Evolutionary conservation across 129 eudicot genomes (phyloP), one percentile per base, ranked within the genome.

Genomic region (Smallanthus sonchifolius): DNA sequence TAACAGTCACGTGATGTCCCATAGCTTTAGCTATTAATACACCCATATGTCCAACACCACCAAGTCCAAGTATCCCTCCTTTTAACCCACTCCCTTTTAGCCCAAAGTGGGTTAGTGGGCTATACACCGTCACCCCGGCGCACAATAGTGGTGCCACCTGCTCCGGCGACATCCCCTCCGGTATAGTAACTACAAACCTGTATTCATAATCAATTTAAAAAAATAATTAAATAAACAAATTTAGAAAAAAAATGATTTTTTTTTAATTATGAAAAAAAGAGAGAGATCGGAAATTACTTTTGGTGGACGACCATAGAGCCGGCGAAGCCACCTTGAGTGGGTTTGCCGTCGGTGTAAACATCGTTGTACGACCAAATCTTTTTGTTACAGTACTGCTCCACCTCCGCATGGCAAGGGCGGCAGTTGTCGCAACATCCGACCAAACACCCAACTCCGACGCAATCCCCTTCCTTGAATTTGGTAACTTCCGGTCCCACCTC

Each of bases 41-140:
- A 4, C 97, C 99, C 96, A 95, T 88, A 55, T 95, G 99, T 32
- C 99, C 99, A 15, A 95, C 99, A 0, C 99, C 99, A 73, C 99
- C 99, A 34, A 95, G 96, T 37, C 99, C 99, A 68, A 95, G 74
- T 40, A 95, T 95, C 0, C 91, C 99, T 4, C 96, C 97, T 82
- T 77, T 83, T 19, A 95, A 83, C 30, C 97, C 99, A 70, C 88
- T 84, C 15, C 80, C 45, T 48, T 83, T 91, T 16, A 91, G 80
- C 24, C 97, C 97, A 81, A 95, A 95, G 69, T 95, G 99, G 65
- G 81, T 88, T 51, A 95, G 70, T 15, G 99, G 99, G 68, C 99
- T 95, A 84, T 85, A 95, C 24, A 91, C 87, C 0, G 99, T 95
- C 76, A 95, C 89, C 43, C 99, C 99, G 0, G 99, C 99, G 11